Conservation (phyloP, 2,329 filamentous ascomycete species). For the Nannizzia gypsea region DNA sequence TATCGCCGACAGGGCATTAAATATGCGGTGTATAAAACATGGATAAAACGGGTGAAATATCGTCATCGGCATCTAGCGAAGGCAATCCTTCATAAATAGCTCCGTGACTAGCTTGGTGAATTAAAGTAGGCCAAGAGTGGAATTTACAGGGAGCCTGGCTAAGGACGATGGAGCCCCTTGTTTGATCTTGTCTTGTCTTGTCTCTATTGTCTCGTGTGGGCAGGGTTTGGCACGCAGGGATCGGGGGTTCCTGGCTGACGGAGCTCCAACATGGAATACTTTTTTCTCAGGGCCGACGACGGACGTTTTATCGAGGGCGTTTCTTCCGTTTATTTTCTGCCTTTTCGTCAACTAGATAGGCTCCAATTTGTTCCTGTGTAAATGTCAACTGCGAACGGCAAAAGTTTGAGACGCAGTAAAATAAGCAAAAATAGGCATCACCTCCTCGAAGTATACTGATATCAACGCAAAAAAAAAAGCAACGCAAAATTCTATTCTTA, state of each 20-base stretch:
- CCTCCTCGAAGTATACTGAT: neutral
- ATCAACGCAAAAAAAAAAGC: neutral
- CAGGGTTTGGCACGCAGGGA: neutral
- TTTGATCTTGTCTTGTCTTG: conserved; percentile 2
- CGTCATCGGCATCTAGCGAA: neutral
- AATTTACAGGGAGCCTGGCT: neutral
- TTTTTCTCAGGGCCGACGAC: neutral
- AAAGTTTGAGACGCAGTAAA: neutral
- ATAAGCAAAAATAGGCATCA: neutral
- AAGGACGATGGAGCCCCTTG: neutral
- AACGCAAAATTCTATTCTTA: neutral
- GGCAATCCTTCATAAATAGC: neutral
- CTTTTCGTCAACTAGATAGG: neutral
- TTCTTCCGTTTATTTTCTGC: neutral
- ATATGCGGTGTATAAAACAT: neutral
- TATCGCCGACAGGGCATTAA: neutral
- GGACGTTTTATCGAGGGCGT: neutral
- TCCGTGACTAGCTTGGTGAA: neutral
- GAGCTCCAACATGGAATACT: neutral
- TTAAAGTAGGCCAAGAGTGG: neutral
- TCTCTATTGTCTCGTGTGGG: neutral
- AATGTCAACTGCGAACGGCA: neutral
- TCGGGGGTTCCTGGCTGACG: neutral
- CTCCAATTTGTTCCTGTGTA: neutral
- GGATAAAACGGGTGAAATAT: neutral